phyloP scores from a whole-genome alignment of 2,329 filamentous ascomycete species.

The Calonectria fujianensis region DNA sequence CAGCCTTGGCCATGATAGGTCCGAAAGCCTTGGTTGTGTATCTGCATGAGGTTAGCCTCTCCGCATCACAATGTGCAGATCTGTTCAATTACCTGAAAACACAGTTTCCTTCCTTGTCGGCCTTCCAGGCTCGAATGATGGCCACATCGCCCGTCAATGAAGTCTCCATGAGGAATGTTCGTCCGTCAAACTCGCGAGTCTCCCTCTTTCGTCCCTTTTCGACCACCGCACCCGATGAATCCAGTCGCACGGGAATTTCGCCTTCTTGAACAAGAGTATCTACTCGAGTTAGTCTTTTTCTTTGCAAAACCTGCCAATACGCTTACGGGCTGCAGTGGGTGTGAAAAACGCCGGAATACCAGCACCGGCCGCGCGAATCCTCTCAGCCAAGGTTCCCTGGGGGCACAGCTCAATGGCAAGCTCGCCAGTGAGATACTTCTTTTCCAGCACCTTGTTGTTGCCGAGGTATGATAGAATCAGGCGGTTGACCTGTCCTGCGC shows the following conservation, averaged over 20 bases:
- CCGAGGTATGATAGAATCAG: slow-evolving; percentile 86
- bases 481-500: slow-evolving; percentile 81
- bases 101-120: slow-evolving; percentile 85
- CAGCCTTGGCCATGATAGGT: slow-evolving; percentile 87
- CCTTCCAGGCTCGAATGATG: slow-evolving; percentile 85
- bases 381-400: slow-evolving; percentile 84
- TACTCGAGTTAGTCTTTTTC: slow-evolving; percentile 45
- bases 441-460: slow-evolving; percentile 85
- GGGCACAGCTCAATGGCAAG: slow-evolving; percentile 85
- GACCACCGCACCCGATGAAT: slow-evolving; percentile 75
- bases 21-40: slow-evolving; percentile 86
- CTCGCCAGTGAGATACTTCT: slow-evolving; percentile 83
- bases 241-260: slow-evolving; percentile 79
- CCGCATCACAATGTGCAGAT: accelerated
- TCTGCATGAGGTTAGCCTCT: slow-evolving; percentile 54
- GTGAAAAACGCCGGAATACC: slow-evolving; percentile 90
- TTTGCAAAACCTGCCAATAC: accelerated
- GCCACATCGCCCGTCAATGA: slow-evolving; percentile 85
- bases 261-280: slow-evolving; percentile 81
- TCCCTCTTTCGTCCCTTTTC: slow-evolving; percentile 81
- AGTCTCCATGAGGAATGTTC: slow-evolving; percentile 85
- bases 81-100: slow-evolving; percentile 76
- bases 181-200: slow-evolving; percentile 82
- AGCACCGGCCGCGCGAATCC: slow-evolving; percentile 82
- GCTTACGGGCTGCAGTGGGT: slow-evolving; percentile 80